Evolutionary conservation across 768 basidiomycete genomes (phyloP).

Genomic region (Pholiota conissans): DNA sequence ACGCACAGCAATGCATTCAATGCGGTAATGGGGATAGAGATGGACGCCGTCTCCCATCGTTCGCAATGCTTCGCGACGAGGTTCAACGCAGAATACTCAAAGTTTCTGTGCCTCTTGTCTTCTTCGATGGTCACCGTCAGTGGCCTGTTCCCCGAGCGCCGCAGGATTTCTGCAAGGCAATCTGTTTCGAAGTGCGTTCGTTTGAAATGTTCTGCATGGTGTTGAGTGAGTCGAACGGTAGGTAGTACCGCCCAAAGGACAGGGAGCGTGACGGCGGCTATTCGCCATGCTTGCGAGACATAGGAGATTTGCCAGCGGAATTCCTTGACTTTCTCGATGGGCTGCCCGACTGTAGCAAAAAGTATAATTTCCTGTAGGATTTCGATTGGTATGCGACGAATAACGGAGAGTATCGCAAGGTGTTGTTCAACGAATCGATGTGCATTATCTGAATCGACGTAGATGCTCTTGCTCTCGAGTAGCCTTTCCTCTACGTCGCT

Average conservation of each 20-base stretch:
- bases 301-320: background rate
- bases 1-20: background rate
- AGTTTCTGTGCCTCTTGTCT: background rate
- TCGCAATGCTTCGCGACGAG: slow-evolving; percentile 4
- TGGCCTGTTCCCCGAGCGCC: background rate
- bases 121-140: background rate
- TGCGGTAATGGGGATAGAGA: background rate
- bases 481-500: background rate
- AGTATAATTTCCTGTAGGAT: slow-evolving; percentile 7
- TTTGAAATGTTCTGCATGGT: background rate
- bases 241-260: slow-evolving; percentile 1
- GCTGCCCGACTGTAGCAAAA: background rate
- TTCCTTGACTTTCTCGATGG: background rate
- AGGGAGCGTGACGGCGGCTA: background rate
- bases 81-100: background rate
- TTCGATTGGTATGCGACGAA: slow-evolving; percentile 3
- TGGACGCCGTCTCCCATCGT: slow-evolving; percentile 2
- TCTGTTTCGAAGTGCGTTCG: background rate
- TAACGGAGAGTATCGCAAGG: background rate
- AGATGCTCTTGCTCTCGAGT: background rate
- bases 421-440: background rate
- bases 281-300: background rate
- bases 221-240: background rate
- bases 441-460: too few relatives aligned
- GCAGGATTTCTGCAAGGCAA: background rate